Evolutionary conservation across 2,329 filamentous ascomycete species (phyloP), one percentile per base, ranked within the genome.

Genomic region (Pyrenochaeta sp.): DNA sequence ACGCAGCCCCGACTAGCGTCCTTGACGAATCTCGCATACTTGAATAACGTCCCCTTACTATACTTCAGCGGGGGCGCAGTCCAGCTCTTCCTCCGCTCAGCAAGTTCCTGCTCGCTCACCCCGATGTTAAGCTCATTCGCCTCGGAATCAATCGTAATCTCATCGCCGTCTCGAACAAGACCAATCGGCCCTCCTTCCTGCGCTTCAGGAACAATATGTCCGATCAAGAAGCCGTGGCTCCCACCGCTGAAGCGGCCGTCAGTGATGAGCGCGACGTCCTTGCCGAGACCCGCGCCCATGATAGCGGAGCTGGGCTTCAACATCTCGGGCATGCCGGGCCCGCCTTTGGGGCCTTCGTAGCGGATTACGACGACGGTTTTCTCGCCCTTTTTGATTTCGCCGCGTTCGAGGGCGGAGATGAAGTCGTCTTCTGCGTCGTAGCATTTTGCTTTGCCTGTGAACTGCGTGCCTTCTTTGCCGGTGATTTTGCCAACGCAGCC

Each of bases 121-220:
- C 90, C 81, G 3, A 92, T 81, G 65, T 85, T 92, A 77, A 84
- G 86, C 50, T 83, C 84, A 44, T 86, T 86, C 73, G 88, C 87
- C 77, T 93, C 90, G 0, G 92, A 91, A 71, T 96, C 91, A 59
- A 96, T 96, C 48, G 88, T 87, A 66, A 96, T 90, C 56, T 84
- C 84, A 74, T 96, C 92, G 27, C 92, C 92, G 66, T 96, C 89
- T 67, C 85, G 77, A n/a, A 95, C 90, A 10, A 96, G 84, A 13
- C 86, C 92, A 61, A 96, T 95, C 2, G 92, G 92, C 0, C 92
- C 92, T 49, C 92, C 92, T 65, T 91, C 91, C 73, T 91, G 89
- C 8, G 92, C 92, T 80, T 96, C 92, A 27, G 92, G 92, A 40
- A 93, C 91, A 61, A 96, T 90, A 79, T 95, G 91, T 1, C 91